phyloP scores from a whole-genome alignment of 352 stramenopile genomes.

The Elongisporangium prolatum region DNA sequence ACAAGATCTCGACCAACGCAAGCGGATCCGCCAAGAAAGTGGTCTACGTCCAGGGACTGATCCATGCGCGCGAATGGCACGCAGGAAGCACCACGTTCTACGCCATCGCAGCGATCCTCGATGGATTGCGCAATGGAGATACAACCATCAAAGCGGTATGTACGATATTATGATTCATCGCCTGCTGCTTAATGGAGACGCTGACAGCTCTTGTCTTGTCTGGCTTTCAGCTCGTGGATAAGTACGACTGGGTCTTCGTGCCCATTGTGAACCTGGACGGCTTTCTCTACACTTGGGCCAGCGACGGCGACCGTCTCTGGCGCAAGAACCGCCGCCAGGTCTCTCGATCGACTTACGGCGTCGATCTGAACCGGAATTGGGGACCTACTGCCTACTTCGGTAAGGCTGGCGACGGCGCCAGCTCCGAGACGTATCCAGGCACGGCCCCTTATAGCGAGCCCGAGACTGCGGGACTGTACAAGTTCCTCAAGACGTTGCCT shows the following conservation, averaged over 20 bases:
- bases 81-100: conserved; percentile 39
- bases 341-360: conserved; percentile 11
- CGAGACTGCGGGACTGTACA: conserved; percentile 18
- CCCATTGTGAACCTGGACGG: conserved; percentile 31
- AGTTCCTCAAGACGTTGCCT: conserved; percentile 11
- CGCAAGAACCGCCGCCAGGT: conserved; percentile 23
- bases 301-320: conserved; percentile 15
- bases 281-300: conserved; percentile 19
- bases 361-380: conserved; percentile 35
- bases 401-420: conserved; percentile 6
- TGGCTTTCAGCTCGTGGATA: conserved; percentile 7
- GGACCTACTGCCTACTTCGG: conserved; percentile 8
- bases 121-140: conserved; percentile 12
- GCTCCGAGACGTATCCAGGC: conserved; percentile 18
- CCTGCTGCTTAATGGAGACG: not conserved
- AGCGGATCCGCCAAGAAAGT: conserved; percentile 4
- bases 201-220: not conserved
- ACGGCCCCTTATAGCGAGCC: conserved; percentile 14
- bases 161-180: no score
- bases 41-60: conserved; percentile 14
- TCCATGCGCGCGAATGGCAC: conserved; percentile 45
- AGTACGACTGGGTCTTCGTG: conserved; percentile 24
- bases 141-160: conserved; percentile 6
- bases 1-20: conserved; percentile 14
- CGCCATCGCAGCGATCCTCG: conserved; percentile 25